Evolutionary conservation across 202 grass and related monocot genomes (phyloP).

Genomic region (Cymbopogon flexuosus): DNA sequence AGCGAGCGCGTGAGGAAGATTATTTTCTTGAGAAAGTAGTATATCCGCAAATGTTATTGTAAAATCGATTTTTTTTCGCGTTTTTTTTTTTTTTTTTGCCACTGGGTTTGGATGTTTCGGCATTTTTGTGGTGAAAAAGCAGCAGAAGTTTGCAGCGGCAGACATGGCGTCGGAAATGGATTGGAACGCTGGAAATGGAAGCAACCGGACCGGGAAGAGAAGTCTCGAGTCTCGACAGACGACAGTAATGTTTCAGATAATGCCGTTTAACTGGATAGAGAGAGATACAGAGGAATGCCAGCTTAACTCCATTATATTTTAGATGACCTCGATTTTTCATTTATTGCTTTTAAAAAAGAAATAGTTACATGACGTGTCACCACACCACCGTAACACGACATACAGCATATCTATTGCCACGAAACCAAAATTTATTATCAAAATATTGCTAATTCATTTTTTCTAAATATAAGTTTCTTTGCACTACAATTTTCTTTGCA

Average conservation of each 20-base stretch:
- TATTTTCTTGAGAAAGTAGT: not conserved
- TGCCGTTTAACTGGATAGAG: not conserved
- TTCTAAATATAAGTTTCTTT: not conserved
- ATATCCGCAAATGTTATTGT: not conserved
- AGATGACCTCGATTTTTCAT: not conserved
- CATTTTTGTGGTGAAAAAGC: constrained; percentile 28
- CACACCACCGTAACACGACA: not conserved
- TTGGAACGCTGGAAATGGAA: not conserved
- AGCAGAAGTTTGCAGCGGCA: not conserved
- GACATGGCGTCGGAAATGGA: not conserved
- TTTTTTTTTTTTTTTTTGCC: not conserved
- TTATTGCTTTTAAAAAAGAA: not conserved
- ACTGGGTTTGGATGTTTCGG: not conserved
- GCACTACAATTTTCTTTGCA: not conserved
- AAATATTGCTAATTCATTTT: not conserved
- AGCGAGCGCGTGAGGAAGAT: too few relatives aligned
- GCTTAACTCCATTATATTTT: not conserved
- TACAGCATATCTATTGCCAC: not conserved
- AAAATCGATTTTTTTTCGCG: not conserved
- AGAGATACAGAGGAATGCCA: not conserved
- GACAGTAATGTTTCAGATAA: not conserved
- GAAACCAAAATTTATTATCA: not conserved
- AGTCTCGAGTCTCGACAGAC: not conserved
- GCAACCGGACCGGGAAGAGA: not conserved
- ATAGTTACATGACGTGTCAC: not conserved